These are phyloP conservation scores for Taxillus chinensis DNA, from an alignment of 164 flowering plant species.

Conservation along the genomic window DNA sequence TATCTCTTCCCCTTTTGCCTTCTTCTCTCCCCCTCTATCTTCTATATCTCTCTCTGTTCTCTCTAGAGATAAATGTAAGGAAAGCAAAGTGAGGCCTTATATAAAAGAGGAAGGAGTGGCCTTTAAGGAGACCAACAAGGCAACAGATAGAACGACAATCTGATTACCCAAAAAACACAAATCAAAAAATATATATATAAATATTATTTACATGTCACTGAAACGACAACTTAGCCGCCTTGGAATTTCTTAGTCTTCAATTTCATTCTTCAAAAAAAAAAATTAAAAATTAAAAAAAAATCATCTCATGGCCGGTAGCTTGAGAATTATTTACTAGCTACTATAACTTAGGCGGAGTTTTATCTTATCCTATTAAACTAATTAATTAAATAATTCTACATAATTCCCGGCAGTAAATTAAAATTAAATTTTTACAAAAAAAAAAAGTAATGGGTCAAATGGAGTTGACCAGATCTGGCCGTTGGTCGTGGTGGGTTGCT, in stretches of 20 bases:
- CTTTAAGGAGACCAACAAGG: slow-evolving; percentile 9
- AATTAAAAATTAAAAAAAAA: no score
- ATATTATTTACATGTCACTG: no score
- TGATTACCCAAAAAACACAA: no score
- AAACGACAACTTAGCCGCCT: no score
- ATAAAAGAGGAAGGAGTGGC: slow-evolving; percentile 5
- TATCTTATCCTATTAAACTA: no score
- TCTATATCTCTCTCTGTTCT: slow-evolving; percentile 7
- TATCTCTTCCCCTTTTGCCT: slow-evolving; percentile 9
- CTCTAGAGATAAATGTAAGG: slow-evolving; percentile 4
- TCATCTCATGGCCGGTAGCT: no score
- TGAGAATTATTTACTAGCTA: no score
- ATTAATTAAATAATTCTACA: no score
- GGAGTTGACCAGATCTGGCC: slow-evolving; percentile 33
- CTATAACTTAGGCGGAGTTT: no score
- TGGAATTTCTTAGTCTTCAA: no score
- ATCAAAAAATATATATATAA: no score
- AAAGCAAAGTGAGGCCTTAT: slow-evolving; percentile 5
- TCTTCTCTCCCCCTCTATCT: neutral
- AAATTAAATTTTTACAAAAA: neutral
- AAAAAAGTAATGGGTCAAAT: slow-evolving; percentile 19
- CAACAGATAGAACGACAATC: slow-evolving; percentile 16
- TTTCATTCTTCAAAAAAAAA: no score
- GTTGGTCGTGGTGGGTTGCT: slow-evolving; percentile 13
- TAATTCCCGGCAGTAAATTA: neutral